Evolutionary conservation across 495 filamentous ascomycete genomes (phyloP).

Genomic region (Hypoxylon subgilvum): DNA sequence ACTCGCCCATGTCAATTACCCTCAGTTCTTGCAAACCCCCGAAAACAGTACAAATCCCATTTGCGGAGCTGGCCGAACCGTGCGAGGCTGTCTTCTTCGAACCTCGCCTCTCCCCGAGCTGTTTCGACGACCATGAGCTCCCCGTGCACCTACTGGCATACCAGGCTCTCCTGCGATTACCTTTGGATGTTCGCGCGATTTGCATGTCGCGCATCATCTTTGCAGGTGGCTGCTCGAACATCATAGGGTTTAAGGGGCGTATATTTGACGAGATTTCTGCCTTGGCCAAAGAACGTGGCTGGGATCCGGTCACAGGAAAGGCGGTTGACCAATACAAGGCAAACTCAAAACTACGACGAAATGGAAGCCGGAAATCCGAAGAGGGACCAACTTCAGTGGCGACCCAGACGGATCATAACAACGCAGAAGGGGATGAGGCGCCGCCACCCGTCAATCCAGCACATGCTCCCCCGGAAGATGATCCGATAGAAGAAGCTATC

Average conservation of each 20-base stretch:
- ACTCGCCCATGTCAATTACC: conserved; percentile 51
- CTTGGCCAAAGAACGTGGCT: conserved; percentile 70
- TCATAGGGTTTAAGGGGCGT: conserved; percentile 81
- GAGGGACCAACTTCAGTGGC: conserved; percentile 31
- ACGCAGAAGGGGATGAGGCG: conserved; percentile 27
- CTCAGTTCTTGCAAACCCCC: conserved; percentile 55
- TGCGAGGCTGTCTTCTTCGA: conserved; percentile 79
- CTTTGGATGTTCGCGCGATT: conserved; percentile 77
- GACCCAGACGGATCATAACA: conserved; percentile 6
- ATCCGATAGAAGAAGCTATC: conserved; percentile 70
- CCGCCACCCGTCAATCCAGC: conserved; percentile 44
- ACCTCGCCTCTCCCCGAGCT: conserved; percentile 48
- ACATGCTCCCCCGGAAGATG: conserved; percentile 56
- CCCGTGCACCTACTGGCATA: conserved; percentile 78
- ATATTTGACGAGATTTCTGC: conserved; percentile 74
- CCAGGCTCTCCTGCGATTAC: conserved; percentile 72
- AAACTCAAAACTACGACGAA: conserved; percentile 57
- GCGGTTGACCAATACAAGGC: conserved; percentile 60
- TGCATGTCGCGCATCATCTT: conserved; percentile 93
- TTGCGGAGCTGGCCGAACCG: conserved; percentile 71
- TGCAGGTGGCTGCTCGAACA: conserved; percentile 78
- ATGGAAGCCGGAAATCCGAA: conserved; percentile 43
- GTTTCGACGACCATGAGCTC: conserved; percentile 83
- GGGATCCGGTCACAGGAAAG: conserved; percentile 75
- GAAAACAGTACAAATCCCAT: conserved; percentile 65